phyloP scores from a whole-genome alignment of 257 asterid species.

The Cruciata laevipes region DNA sequence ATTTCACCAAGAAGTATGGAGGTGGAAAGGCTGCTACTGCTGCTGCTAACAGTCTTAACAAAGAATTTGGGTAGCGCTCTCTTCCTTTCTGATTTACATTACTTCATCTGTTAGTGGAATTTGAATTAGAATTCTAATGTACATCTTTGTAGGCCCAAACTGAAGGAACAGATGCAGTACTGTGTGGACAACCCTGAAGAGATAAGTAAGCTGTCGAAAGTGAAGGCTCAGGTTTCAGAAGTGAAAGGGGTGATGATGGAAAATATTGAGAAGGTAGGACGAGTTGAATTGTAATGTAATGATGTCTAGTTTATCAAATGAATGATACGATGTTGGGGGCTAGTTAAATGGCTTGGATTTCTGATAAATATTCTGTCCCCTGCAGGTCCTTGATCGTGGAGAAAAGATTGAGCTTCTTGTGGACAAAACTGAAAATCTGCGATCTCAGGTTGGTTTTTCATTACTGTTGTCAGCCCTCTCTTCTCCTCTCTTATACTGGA shows the following conservation, averaged over 20 bases:
- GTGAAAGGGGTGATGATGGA: constrained; percentile 99
- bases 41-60: constrained; percentile 69
- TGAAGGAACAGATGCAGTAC: constrained; percentile 97
- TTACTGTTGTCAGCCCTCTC: background rate
- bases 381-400: constrained; percentile 94
- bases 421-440: constrained; percentile 89
- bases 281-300: background rate
- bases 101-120: background rate
- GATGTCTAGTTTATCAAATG: background rate
- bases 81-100: background rate
- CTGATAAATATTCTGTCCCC: background rate
- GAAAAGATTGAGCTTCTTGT: constrained; percentile 88
- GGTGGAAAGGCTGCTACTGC: constrained; percentile 98
- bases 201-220: constrained; percentile 76
- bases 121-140: constrained; percentile 3
- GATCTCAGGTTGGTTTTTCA: constrained; percentile 56
- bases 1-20: constrained; percentile 76
- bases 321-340: constrained; percentile 2
- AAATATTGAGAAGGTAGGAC: constrained; percentile 76
- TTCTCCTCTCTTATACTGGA: background rate
- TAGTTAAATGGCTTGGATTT: background rate
- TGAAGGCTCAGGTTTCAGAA: constrained; percentile 94
- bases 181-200: constrained; percentile 97
- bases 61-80: constrained; percentile 65
- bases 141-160: constrained; percentile 48